A percentile compares a stretch with the other conserved stretches of the same genome.
Conservation (phyloP, 176 grass and related monocot species). For the Carex cristatella region DNA sequence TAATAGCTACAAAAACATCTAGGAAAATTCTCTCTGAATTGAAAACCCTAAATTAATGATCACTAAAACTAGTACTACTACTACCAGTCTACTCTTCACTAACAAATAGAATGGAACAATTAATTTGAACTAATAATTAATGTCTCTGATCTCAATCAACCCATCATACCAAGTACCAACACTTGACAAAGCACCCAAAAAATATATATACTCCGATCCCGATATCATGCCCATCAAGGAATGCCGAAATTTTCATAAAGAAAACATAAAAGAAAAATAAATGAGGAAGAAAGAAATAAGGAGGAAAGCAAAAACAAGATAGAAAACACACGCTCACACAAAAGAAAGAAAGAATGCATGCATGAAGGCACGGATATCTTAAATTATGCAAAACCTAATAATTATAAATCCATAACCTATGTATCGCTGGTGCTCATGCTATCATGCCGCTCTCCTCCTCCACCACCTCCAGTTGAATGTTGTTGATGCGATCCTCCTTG, state of each 20-base stretch:
- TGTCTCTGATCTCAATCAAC: slow-evolving; percentile 9
- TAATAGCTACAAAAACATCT: slow-evolving; percentile 15
- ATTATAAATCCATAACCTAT: slow-evolving; percentile 38
- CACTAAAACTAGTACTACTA: slow-evolving; percentile 49
- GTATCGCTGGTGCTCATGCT: slow-evolving; percentile 91
- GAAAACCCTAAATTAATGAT: slow-evolving; percentile 55
- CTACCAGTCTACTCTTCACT: slow-evolving; percentile 27
- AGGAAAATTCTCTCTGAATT: slow-evolving; percentile 32
- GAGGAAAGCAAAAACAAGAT: slow-evolving; percentile 51
- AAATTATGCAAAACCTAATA: slow-evolving; percentile 17
- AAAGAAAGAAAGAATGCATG: slow-evolving; percentile 41
- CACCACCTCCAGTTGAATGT: slow-evolving; percentile 24
- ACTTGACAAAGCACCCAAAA: slow-evolving; percentile 26
- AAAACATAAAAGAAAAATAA: slow-evolving; percentile 36
- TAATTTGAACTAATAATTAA: slow-evolving; percentile 32
- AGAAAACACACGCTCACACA: slow-evolving; percentile 46
- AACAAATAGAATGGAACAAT: slow-evolving; percentile 28
- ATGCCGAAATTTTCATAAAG: slow-evolving; percentile 30
- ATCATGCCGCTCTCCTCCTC: slow-evolving; percentile 65
- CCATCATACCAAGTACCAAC: slow-evolving; percentile 3
- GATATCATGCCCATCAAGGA: slow-evolving; percentile 21
- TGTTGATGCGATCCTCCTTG: slow-evolving; percentile 22
- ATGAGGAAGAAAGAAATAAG: slow-evolving; percentile 12
- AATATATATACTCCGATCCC: slow-evolving; percentile 30
- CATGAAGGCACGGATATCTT: slow-evolving; percentile 23